These are phyloP conservation scores for Scutellaria barbata DNA, from an alignment of 257 asterid species.

Conservation along the genomic window DNA sequence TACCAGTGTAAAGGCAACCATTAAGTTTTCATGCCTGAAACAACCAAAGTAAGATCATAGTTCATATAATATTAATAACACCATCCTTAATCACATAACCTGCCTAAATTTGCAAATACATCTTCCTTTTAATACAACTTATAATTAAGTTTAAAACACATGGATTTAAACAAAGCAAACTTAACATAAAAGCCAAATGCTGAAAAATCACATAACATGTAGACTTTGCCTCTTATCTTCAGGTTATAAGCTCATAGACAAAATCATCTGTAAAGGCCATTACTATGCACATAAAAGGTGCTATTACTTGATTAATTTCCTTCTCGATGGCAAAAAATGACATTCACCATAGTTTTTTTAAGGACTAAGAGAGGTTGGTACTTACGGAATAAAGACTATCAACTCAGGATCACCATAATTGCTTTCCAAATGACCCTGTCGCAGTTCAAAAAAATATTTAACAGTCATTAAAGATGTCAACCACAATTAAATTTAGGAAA, in stretches of 20 bases:
- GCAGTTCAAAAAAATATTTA: slow-evolving; percentile 12
- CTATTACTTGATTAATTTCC: background rate
- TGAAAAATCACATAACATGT: background rate
- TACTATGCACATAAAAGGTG: background rate
- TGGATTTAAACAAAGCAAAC: no score
- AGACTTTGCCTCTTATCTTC: background rate
- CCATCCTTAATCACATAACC: slow-evolving; percentile 5
- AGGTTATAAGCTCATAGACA: background rate
- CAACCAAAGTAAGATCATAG: slow-evolving; percentile 18
- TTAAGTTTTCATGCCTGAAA: no score
- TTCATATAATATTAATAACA: background rate
- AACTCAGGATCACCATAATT: slow-evolving; percentile 95
- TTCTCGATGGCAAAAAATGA: background rate
- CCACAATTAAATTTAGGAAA: slow-evolving; percentile 5
- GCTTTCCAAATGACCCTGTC: slow-evolving; percentile 94
- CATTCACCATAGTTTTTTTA: slow-evolving; percentile 1
- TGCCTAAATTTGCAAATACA: background rate
- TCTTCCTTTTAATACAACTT: slow-evolving; percentile 14
- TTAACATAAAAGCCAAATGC: background rate
- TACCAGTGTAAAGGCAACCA: no score
- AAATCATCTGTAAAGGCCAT: slow-evolving; percentile 7
- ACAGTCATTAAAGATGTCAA: slow-evolving; percentile 18
- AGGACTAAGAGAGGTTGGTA: slow-evolving; percentile 31
- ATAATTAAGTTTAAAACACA: slow-evolving; percentile 10
- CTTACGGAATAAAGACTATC: slow-evolving; percentile 96